Percentiles rank a stretch among this genome's conserved stretches.
Conservation (phyloP, 495 filamentous ascomycete genomes). For the Daldinia decipiens region DNA sequence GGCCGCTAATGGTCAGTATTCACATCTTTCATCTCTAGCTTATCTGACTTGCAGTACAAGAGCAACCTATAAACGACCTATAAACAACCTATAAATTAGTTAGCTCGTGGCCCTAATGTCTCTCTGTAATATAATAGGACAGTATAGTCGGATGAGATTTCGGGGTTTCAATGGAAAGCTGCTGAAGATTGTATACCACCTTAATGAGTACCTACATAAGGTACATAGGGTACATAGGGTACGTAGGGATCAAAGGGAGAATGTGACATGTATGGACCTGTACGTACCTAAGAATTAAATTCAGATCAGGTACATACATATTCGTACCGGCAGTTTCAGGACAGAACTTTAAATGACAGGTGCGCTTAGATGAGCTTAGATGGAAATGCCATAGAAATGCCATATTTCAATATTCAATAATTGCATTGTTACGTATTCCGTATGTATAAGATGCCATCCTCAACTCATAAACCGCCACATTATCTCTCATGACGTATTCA, state of each 20-base stretch:
- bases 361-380: background rate
- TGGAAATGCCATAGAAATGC: conserved; percentile 4
- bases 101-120: background rate
- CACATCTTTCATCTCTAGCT: conserved; percentile 9
- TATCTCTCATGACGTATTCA: background rate
- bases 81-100: conserved; percentile 14
- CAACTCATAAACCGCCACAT: background rate
- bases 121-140: conserved; percentile 9
- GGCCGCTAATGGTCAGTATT: background rate
- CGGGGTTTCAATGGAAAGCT: background rate
- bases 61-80: background rate
- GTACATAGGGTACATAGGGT: background rate
- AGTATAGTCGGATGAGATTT: background rate
- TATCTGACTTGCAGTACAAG: conserved; percentile 25
- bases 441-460: background rate
- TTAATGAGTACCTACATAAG: background rate
- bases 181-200: background rate
- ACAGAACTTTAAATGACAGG: background rate
- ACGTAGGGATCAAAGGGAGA: background rate
- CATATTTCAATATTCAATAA: too few relatives aligned
- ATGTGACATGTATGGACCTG: background rate
- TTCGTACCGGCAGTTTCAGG: background rate
- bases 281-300: conserved; percentile 4
- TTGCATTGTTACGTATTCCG: background rate
- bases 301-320: conserved; percentile 4